Conservation (phyloP, 2,329 filamentous ascomycete genomes). For the Nemania sp. region DNA sequence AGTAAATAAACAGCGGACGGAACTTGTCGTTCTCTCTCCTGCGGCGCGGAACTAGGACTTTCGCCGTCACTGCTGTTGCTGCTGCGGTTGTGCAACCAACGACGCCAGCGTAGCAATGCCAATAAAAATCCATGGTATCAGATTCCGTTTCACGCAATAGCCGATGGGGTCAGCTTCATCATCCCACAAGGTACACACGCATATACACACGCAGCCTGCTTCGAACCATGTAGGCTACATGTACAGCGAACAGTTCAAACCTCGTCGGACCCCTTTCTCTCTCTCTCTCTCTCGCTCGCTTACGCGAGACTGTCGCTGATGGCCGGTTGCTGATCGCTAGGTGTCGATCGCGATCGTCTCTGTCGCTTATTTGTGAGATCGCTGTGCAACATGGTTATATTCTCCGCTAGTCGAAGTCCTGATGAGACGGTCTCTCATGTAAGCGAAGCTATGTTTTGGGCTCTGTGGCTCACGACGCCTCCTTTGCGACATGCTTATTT, state of each 20-base stretch:
- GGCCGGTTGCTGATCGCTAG: background rate
- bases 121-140: constrained; percentile 15
- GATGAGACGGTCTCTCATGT: too few relatives aligned
- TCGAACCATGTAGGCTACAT: background rate
- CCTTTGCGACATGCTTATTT: too few relatives aligned
- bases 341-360: background rate
- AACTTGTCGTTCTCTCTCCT: background rate
- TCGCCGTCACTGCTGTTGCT: too few relatives aligned
- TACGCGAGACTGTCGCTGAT: background rate
- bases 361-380: background rate
- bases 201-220: too few relatives aligned
- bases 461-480: too few relatives aligned
- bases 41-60: constrained; percentile 1
- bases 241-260: too few relatives aligned
- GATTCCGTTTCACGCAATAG: constrained; percentile 3
- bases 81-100: too few relatives aligned
- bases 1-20: background rate
- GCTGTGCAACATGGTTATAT: background rate
- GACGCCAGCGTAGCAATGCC: background rate
- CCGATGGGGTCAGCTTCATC: background rate
- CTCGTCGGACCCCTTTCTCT: background rate
- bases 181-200: too few relatives aligned
- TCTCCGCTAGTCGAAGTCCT: too few relatives aligned
- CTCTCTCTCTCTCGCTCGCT: background rate
- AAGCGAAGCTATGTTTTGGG: too few relatives aligned